These are phyloP conservation scores for Colletotrichum falcatum DNA, from an alignment of 2,329 filamentous ascomycete species.

Conservation along the genomic window DNA sequence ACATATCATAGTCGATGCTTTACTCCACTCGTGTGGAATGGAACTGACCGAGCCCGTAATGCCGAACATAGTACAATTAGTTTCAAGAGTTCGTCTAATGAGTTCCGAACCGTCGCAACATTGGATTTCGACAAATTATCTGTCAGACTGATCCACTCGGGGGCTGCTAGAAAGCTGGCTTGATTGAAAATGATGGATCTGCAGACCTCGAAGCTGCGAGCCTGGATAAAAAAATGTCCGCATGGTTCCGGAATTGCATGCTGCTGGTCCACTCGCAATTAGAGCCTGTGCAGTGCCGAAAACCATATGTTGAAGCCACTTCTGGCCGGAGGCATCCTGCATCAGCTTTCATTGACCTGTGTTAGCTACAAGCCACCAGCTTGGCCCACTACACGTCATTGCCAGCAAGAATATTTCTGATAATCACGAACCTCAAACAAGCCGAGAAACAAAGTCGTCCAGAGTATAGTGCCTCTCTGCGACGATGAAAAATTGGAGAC, in stretches of 20 bases:
- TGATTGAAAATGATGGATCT: slow-evolving; percentile 50
- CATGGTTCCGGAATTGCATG: slow-evolving; percentile 42
- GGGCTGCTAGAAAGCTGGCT: slow-evolving; percentile 44
- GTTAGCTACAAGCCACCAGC: not conserved
- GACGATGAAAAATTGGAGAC: slow-evolving; percentile 12
- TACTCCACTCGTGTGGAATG: not conserved
- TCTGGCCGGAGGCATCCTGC: slow-evolving; percentile 48
- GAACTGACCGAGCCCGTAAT: slow-evolving; percentile 48
- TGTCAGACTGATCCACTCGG: slow-evolving; percentile 44
- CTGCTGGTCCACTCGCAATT: slow-evolving; percentile 46
- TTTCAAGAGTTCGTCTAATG: slow-evolving; percentile 47
- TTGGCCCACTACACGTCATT: not conserved
- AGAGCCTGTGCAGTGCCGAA: slow-evolving; percentile 50
- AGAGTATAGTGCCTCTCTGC: slow-evolving; percentile 41
- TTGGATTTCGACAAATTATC: not conserved
- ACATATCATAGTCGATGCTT: not conserved
- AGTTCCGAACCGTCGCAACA: not conserved
- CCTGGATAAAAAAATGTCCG: slow-evolving; percentile 49
- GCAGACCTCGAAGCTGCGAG: slow-evolving; percentile 49
- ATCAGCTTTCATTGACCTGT: slow-evolving; percentile 47
- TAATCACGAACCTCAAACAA: slow-evolving; percentile 49
- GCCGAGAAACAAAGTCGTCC: slow-evolving; percentile 51
- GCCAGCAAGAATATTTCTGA: no score
- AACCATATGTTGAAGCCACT: slow-evolving; percentile 51
- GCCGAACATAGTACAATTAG: slow-evolving; percentile 49